Conservation (phyloP, 345 rosid genomes). For the Hibiscus mutabilis region DNA sequence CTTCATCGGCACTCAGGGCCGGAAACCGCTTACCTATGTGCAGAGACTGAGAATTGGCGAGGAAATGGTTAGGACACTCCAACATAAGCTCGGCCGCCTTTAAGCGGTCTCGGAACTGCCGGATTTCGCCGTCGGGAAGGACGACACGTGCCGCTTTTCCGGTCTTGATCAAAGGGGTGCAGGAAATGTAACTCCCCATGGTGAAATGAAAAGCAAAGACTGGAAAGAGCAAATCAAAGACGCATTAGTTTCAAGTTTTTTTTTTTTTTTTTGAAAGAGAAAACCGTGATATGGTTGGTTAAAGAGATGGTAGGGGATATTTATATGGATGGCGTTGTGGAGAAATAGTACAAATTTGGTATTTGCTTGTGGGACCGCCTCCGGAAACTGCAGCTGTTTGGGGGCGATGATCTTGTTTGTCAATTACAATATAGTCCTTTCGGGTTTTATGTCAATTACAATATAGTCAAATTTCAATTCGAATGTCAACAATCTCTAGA, state of each 20-base stretch:
- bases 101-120: conserved; percentile 34
- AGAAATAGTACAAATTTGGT: neutral
- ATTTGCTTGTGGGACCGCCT: neutral
- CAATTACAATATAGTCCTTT: neutral
- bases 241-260: no score
- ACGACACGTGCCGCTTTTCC: conserved; percentile 39
- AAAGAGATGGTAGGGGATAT: neutral
- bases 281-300: neutral
- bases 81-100: conserved; percentile 69
- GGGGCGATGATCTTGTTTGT: neutral
- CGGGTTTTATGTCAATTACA: no score
- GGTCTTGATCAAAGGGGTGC: conserved; percentile 32
- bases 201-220: no score
- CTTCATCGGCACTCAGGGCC: conserved; percentile 54
- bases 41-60: conserved; percentile 37
- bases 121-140: conserved; percentile 48
- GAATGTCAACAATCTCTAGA: no score
- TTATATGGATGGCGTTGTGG: neutral
- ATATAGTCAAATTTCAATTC: no score
- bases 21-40: conserved; percentile 49
- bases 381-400: neutral
- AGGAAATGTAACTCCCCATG: conserved; percentile 58
- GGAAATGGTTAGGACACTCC: conserved; percentile 52
- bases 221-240: no score
- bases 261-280: neutral